Evolutionary conservation across 805 yeast genomes (phyloP).

Genomic region (Clavispora phyllophila): DNA sequence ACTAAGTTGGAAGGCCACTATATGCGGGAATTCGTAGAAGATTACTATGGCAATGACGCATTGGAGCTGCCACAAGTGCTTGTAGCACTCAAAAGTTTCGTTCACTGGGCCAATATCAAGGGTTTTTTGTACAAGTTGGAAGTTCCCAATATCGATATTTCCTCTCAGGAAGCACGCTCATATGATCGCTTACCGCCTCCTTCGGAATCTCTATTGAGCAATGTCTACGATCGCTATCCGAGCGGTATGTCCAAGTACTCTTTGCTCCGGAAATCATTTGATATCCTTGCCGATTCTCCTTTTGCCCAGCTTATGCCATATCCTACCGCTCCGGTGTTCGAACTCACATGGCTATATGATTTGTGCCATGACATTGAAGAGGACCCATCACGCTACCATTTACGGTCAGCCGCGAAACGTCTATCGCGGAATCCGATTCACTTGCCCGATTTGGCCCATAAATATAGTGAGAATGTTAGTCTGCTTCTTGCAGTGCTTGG

Average conservation of each 20-base stretch:
- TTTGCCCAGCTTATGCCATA: constrained; percentile 37
- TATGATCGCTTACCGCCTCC: constrained; percentile 42
- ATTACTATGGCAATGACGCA: constrained; percentile 37
- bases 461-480: constrained; percentile 15
- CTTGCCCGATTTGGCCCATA: constrained; percentile 27
- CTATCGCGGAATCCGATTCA: constrained; percentile 30
- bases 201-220: constrained; percentile 31
- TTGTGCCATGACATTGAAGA: constrained; percentile 42
- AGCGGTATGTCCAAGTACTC: constrained; percentile 49
- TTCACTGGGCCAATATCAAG: constrained; percentile 51
- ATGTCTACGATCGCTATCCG: constrained; percentile 44
- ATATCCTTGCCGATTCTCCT: constrained; percentile 29
- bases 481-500: constrained; percentile 24
- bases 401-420: constrained; percentile 34
- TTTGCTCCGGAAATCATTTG: constrained; percentile 36
- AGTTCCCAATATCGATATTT: constrained; percentile 32
- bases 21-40: constrained; percentile 33
- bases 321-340: constrained; percentile 21
- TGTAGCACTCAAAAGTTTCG: constrained; percentile 45
- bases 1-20: constrained; percentile 45
- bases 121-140: constrained; percentile 42
- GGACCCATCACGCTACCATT: constrained; percentile 46
- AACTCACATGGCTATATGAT: constrained; percentile 30
- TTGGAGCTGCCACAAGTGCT: constrained; percentile 38
- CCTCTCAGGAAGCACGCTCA: constrained; percentile 20